Base-by-base conservation (phyloP, 129 eudicot species). In the Glebionis coronaria region DNA sequence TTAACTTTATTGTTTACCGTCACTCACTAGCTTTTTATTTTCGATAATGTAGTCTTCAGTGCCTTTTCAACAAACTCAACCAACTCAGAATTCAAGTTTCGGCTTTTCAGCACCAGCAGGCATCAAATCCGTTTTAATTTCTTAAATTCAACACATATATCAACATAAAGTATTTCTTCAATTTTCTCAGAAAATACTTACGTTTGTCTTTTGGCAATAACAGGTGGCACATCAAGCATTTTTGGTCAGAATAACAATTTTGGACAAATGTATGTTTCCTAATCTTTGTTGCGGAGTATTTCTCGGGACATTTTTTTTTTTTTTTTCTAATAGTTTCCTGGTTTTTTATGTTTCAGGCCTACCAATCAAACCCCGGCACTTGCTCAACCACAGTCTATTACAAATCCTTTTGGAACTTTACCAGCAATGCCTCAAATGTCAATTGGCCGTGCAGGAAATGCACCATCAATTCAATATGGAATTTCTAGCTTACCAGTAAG, bases 361-460 rank as follows among this genome's bases (percentile, higher is more conserved):
- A 80, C 71, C 58, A 63, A 63, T 77, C 99, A 84, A 72, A 79
- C 31, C 81, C 63, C 85, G 10, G 74, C 83, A 42, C 64, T 79
- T 53, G 79, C 76, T 14, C 99, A 86, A 73, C 80, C 84, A 60
- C 81, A 73, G 54, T 73, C 84, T n/a, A 77, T 85, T 55, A 77
- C 87, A 49, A 89, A 89, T 79, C 99, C 99, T 27, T 93, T 93
- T 80, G 99, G 99, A 66, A 84, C 90, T 50, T 75, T 94, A 51
- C 99, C 99, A 29, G 93, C 99, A 61, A 81, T 94, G 93, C 99
- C 99, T 59, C 90, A 86, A 71, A 89, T 94, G 85, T 89, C 97
- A 61, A 82, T 89, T 63, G 97, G 97, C 4, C 90, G 83, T 55
- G 60, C 76, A 12, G 99, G 99, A 65, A 82, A 83, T 72, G 82